Evolutionary conservation across 2,329 filamentous ascomycete species (phyloP), one percentile per base, ranked within the genome.

Genomic region (Pseudogymnoascus sp.): DNA sequence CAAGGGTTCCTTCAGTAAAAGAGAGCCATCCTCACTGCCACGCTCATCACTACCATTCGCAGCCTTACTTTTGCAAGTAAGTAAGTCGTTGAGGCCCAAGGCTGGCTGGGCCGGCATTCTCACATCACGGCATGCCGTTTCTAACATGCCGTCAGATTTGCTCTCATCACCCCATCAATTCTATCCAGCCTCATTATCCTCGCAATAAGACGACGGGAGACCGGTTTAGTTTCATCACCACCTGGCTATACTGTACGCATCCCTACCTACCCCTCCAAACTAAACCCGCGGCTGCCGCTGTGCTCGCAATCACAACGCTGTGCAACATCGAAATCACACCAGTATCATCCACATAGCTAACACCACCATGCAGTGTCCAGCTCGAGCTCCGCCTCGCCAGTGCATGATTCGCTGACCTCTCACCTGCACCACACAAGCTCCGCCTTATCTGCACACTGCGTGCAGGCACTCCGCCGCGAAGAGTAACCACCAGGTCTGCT

Each of bases 31-130:
- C 21, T 47, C 44, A 23, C 21, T 28, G 8, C 44, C 5, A 15
- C 42, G 21, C 42, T 15, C 44, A 53, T 53, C 23, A 31, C 26
- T 53, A 26, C 47, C 8, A 53, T 53, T 31, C 26, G 47, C 26
- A 53, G 26, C 47, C 47, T 53, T 53, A 26, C 47, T 31, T 28
- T 28, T 50, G 6, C 15, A 31, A n/a, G n/a, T 5, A 28, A 53
- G 47, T 53, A 53, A 23, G 47, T 53, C n/a, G 47, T 53, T 53
- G 47, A 53, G 47, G 26, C 47, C 47, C n/a, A 31, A 53, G 26
- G 26, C 47, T 31, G 15, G 47, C 47, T 31, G 26, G 26, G 47
- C 47, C 47, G 44, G 23, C 23, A 31, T 31, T 31, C 47, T 53
- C 47, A 53, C 9, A 31, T 31, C 47, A 4, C 26, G 26, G 26